Evolutionary conservation across 2,329 filamentous ascomycete genomes (phyloP).

Genomic region (Akanthomyces lecanii): DNA sequence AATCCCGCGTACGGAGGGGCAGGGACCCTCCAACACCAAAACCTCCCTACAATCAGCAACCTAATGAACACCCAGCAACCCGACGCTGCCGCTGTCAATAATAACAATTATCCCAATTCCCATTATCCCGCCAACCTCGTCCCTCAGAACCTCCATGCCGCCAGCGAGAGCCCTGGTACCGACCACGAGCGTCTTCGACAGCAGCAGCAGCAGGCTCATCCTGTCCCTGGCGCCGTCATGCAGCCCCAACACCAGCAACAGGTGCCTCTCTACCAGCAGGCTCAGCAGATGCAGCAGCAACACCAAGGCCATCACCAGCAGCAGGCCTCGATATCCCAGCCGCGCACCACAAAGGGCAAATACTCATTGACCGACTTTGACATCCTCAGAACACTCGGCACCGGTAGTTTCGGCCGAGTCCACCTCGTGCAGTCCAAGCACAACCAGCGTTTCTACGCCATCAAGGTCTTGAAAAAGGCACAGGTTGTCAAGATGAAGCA

Average conservation of each 20-base stretch:
- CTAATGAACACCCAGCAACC: conserved; percentile 65
- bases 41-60: conserved; percentile 77
- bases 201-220: conserved; percentile 31
- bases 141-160: conserved; percentile 23
- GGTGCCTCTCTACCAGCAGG: conserved; percentile 22
- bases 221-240: conserved; percentile 20
- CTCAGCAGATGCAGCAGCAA: conserved; percentile 27
- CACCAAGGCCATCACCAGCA: conserved; percentile 25
- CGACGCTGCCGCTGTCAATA: conserved; percentile 21
- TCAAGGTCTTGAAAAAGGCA: conserved; percentile 97
- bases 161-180: conserved; percentile 36
- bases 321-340: conserved; percentile 34
- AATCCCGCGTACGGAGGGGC: conserved; percentile 20
- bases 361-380: conserved; percentile 90
- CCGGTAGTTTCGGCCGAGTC: conserved; percentile 93
- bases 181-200: conserved; percentile 35
- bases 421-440: conserved; percentile 97
- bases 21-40: conserved; percentile 52
- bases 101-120: conserved; percentile 20
- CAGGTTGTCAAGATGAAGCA: conserved; percentile 99
- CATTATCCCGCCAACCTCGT: conserved; percentile 28
- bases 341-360: conserved; percentile 87
- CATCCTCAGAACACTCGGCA: conserved; percentile 86
- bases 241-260: conserved; percentile 24
- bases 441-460: conserved; percentile 95